Percentiles rank a stretch among this genome's conserved stretches.
These are phyloP conservation scores for Tardiomyces blankii DNA, from an alignment of 1,139 yeast species.

Conservation along the genomic window DNA sequence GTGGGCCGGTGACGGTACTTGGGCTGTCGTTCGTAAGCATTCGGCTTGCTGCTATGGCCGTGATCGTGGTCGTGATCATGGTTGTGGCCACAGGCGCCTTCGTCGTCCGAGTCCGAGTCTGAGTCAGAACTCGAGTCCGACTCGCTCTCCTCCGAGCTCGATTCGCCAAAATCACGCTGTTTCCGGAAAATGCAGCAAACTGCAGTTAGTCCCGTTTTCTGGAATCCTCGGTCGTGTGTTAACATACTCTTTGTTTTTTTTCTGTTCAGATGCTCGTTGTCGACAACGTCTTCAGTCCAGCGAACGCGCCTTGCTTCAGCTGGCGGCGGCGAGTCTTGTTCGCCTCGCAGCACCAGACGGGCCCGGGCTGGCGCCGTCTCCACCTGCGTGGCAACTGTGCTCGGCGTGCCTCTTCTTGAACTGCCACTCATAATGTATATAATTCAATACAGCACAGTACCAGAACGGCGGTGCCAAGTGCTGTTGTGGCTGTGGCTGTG, in stretches of 20 bases:
- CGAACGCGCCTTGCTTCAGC: slow-evolving; percentile 35
- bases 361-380: too few species aligned
- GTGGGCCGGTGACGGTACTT: slow-evolving; percentile 5
- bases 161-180: slow-evolving; percentile 58
- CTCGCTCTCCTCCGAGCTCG: slow-evolving; percentile 33
- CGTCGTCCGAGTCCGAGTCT: slow-evolving; percentile 25
- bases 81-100: neutral
- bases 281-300: slow-evolving; percentile 81
- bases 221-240: slow-evolving; percentile 9
- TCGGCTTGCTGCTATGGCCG: slow-evolving; percentile 21
- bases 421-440: too few species aligned
- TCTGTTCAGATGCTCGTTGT: slow-evolving; percentile 77
- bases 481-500: too few species aligned
- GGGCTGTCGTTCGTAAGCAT: slow-evolving; percentile 30
- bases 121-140: slow-evolving; percentile 24
- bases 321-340: neutral
- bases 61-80: slow-evolving; percentile 1
- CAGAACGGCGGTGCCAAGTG: too few species aligned
- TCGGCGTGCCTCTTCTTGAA: too few species aligned
- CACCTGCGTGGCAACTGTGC: too few species aligned
- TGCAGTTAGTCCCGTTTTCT: neutral
- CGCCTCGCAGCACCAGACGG: too few species aligned
- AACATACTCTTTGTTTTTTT: slow-evolving; percentile 59
- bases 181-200: slow-evolving; percentile 94
- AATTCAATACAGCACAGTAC: too few species aligned